Percentiles rank a stretch among this genome's conserved stretches.
phyloP scores from a whole-genome alignment of 441 rosid genomes.

The Cnidoscolus chayamansa region DNA sequence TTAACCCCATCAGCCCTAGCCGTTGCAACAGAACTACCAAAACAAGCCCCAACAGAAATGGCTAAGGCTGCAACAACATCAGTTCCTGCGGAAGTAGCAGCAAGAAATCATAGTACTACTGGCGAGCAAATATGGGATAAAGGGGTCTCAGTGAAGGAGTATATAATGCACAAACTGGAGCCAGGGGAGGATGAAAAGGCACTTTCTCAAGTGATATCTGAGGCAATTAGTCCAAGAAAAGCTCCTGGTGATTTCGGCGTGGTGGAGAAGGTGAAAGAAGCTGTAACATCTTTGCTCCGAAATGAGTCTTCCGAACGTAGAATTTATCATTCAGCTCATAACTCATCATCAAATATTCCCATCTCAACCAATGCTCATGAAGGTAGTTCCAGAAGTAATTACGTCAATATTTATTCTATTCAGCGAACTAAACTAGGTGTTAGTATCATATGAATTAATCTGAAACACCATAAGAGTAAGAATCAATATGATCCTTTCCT shows the following conservation, averaged over 20 bases:
- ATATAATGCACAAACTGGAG: slow-evolving; percentile 57
- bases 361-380: slow-evolving; percentile 40
- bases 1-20: not conserved
- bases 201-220: slow-evolving; percentile 64
- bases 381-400: slow-evolving; percentile 32
- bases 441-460: too few relatives aligned
- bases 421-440: too few relatives aligned
- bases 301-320: slow-evolving; percentile 25
- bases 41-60: not conserved
- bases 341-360: slow-evolving; percentile 33
- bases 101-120: slow-evolving; percentile 6
- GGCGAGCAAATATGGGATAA: slow-evolving; percentile 53
- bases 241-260: slow-evolving; percentile 38
- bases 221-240: slow-evolving; percentile 63
- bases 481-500: too few relatives aligned
- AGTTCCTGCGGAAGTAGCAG: slow-evolving; percentile 8
- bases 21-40: not conserved
- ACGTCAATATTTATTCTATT: too few relatives aligned
- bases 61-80: slow-evolving; percentile 6
- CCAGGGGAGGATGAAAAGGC: slow-evolving; percentile 84
- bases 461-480: too few relatives aligned
- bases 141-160: slow-evolving; percentile 87
- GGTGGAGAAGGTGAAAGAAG: slow-evolving; percentile 49
- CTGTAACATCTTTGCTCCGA: slow-evolving; percentile 49
- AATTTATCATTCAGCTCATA: slow-evolving; percentile 30